Conservation (phyloP, 1,139 yeast genomes). For the Candida pseudocylindracea region DNA sequence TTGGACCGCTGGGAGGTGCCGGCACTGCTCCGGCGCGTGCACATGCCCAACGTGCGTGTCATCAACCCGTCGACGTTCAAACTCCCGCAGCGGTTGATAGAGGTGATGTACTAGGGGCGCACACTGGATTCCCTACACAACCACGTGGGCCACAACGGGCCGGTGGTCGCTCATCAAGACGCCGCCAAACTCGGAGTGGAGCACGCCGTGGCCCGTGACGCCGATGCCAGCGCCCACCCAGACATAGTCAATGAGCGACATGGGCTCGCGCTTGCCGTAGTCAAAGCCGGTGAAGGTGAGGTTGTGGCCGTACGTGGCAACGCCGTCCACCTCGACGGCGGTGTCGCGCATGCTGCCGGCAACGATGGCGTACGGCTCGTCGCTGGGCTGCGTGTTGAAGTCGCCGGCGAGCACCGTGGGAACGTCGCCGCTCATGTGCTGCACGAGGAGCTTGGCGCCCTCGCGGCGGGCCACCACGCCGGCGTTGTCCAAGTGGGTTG, state of each 20-base stretch:
- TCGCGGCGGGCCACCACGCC: conserved; percentile 4
- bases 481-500: conserved; percentile 5
- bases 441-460: conserved; percentile 2
- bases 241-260: conserved; percentile 7
- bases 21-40: too few relatives aligned
- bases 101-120: too few relatives aligned
- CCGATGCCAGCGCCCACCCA: conserved; percentile 6
- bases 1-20: too few relatives aligned
- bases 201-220: conserved; percentile 5
- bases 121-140: conserved; percentile 1
- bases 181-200: conserved; percentile 4
- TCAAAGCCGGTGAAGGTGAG: conserved; percentile 7
- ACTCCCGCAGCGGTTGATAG: too few relatives aligned
- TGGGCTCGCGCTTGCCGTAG: conserved; percentile 4
- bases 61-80: too few relatives aligned
- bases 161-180: conserved; percentile 8
- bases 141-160: conserved; percentile 8
- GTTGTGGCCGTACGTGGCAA: conserved; percentile 5
- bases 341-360: conserved; percentile 5
- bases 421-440: background rate
- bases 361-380: conserved; percentile 14
- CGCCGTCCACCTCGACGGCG: conserved; percentile 2
- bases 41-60: too few relatives aligned
- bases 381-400: conserved; percentile 30
- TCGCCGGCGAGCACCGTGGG: conserved; percentile 22